Percentiles rank a stretch among this genome's conserved stretches.
These are phyloP conservation scores for Boletus smithii DNA, from an alignment of 1,284 basidiomycete genomes.

Conservation along the genomic window DNA sequence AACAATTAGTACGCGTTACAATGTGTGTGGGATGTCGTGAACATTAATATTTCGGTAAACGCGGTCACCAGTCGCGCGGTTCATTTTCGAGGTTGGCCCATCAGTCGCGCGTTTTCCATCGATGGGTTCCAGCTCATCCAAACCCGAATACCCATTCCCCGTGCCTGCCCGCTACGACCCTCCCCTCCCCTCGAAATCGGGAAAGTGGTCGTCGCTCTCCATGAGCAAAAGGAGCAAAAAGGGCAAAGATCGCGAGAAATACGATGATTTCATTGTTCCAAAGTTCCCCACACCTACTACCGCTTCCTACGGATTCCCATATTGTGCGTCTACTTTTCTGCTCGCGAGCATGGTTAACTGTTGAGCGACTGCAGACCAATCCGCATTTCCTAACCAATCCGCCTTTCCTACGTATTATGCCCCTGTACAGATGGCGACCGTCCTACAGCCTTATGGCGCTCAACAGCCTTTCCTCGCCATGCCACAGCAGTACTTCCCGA, in stretches of 20 bases:
- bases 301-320: slow-evolving; percentile 21
- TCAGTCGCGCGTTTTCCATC: too few species aligned
- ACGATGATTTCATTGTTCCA: slow-evolving; percentile 16
- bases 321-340: slow-evolving; percentile 20
- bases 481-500: slow-evolving; percentile 27
- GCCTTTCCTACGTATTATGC: slow-evolving; percentile 34
- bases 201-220: slow-evolving; percentile 21
- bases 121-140: slow-evolving; percentile 28
- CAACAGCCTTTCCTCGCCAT: slow-evolving; percentile 30
- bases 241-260: slow-evolving; percentile 16
- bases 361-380: slow-evolving; percentile 19
- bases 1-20: too few species aligned
- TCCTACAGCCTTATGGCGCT: slow-evolving; percentile 20
- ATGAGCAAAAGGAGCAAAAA: slow-evolving; percentile 18
- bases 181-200: slow-evolving; percentile 6
- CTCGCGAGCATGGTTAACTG: not conserved
- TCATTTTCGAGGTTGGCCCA: too few species aligned
- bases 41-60: too few species aligned
- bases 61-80: too few species aligned
- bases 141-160: slow-evolving; percentile 25
- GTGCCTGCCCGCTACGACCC: slow-evolving; percentile 14
- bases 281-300: slow-evolving; percentile 13
- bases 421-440: slow-evolving; percentile 25
- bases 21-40: slow-evolving; percentile 10
- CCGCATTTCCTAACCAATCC: slow-evolving; percentile 22